Percentiles rank a stretch among this genome's conserved stretches.
These are phyloP conservation scores for Parathielavia appendiculata DNA, from an alignment of 495 filamentous ascomycete species.

Conservation along the genomic window DNA sequence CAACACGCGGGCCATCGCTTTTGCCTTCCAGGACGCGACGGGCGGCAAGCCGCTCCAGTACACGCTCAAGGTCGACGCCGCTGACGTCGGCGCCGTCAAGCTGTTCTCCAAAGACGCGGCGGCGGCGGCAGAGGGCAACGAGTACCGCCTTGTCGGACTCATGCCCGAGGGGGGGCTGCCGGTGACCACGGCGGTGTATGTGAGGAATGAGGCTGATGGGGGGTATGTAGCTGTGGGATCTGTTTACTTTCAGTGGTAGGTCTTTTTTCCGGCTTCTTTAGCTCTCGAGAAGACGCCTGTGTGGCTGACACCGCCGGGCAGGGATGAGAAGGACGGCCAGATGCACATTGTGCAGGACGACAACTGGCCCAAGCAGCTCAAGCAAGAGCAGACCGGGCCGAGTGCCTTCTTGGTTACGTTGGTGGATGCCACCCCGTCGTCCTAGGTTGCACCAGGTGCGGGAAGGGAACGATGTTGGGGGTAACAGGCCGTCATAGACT, in stretches of 20 bases:
- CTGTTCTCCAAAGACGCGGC: slow-evolving; percentile 2
- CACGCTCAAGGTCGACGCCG: too few species aligned
- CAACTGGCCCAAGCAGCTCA: slow-evolving; percentile 12
- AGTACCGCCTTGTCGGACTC: slow-evolving; percentile 4
- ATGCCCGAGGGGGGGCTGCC: slow-evolving; percentile 8
- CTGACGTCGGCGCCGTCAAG: too few species aligned
- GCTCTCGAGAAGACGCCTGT: too few species aligned
- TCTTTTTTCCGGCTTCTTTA: too few species aligned
- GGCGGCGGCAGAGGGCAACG: not conserved
- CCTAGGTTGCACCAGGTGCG: not conserved
- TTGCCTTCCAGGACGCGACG: slow-evolving; percentile 5
- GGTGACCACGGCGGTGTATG: slow-evolving; percentile 10
- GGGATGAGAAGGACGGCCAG: not conserved
- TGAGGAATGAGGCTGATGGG: not conserved
- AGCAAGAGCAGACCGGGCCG: not conserved
- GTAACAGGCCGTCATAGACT: too few species aligned
- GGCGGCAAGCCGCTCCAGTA: slow-evolving; percentile 7
- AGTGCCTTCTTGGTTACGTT: slow-evolving; percentile 13
- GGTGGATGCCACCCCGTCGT: slow-evolving; percentile 12
- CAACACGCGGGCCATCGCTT: slow-evolving; percentile 9
- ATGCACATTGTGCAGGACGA: slow-evolving; percentile 12
- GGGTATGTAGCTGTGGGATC: slow-evolving; percentile 3
- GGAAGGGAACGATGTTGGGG: too few species aligned
- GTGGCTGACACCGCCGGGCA: too few species aligned
- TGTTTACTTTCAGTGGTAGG: slow-evolving; percentile 10